Conservation (phyloP, 2,329 filamentous ascomycete genomes). For the Endoconidiophora polonica region DNA sequence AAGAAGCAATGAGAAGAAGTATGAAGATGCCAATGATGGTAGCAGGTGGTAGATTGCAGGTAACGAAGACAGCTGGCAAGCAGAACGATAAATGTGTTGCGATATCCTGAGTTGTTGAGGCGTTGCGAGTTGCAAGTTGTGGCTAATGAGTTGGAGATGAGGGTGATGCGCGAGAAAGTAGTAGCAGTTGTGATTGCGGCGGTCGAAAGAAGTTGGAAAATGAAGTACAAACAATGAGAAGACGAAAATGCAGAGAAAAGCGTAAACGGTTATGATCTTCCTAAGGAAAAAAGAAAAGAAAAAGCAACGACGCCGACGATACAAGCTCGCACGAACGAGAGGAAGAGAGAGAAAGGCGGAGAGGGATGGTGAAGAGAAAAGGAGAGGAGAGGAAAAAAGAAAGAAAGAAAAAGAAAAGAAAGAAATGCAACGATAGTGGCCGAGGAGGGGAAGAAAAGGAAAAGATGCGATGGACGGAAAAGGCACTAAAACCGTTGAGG, state of each 20-base stretch:
- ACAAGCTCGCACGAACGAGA: constrained; percentile 18
- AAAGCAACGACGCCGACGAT: constrained; percentile 19
- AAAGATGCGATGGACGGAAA: constrained; percentile 6
- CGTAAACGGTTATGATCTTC: constrained; percentile 14
- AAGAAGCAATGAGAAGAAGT: too few species aligned
- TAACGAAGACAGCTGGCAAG: too few species aligned
- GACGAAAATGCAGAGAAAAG: constrained; percentile 14
- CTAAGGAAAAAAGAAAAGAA: constrained; percentile 15
- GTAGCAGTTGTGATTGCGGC: not conserved
- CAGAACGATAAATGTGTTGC: too few species aligned
- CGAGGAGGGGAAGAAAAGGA: constrained; percentile 17
- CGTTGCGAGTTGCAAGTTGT: constrained; percentile 1
- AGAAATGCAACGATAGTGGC: constrained; percentile 15
- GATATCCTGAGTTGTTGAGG: not conserved
- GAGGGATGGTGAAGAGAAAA: constrained; percentile 19
- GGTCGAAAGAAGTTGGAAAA: constrained; percentile 12
- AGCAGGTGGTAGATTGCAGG: too few species aligned
- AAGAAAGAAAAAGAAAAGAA: constrained; percentile 19
- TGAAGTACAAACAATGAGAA: constrained; percentile 14
- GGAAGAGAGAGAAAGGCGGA: constrained; percentile 21
- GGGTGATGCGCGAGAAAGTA: constrained; percentile 6
- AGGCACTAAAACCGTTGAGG: not conserved
- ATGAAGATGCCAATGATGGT: too few species aligned
- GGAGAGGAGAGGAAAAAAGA: constrained; percentile 19
- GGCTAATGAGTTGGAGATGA: not conserved